Conservation (phyloP, 768 basidiomycete genomes). For the Lactarius trivialis region DNA sequence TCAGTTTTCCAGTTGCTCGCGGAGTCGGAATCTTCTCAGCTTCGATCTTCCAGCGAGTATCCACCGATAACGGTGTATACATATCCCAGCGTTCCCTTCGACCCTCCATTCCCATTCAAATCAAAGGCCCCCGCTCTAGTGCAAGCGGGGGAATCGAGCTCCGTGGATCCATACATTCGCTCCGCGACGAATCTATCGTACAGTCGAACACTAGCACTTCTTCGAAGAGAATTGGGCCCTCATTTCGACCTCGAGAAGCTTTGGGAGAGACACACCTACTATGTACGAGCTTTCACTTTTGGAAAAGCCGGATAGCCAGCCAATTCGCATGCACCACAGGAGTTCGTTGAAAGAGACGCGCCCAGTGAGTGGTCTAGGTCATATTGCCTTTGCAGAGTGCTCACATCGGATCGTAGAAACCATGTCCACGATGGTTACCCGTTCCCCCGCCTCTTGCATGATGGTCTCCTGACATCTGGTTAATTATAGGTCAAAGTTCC, state of each 20-base stretch:
- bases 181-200: constrained; percentile 37
- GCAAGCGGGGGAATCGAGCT: constrained; percentile 21
- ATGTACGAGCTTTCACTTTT: constrained; percentile 27
- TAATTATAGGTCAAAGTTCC: constrained; percentile 33
- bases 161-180: constrained; percentile 31
- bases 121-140: constrained; percentile 30
- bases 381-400: not conserved
- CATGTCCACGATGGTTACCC: constrained; percentile 37
- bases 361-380: constrained; percentile 28
- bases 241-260: constrained; percentile 40
- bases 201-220: constrained; percentile 34
- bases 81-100: constrained; percentile 33
- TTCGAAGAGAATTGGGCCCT: constrained; percentile 36
- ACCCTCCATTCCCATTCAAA: constrained; percentile 35
- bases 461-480: not conserved
- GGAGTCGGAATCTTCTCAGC: constrained; percentile 23
- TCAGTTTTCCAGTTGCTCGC: constrained; percentile 29
- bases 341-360: constrained; percentile 37
- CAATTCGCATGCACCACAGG: constrained; percentile 23
- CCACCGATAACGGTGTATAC: constrained; percentile 31
- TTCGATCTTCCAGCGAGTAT: constrained; percentile 25
- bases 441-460: not conserved
- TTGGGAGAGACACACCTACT: constrained; percentile 43
- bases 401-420: constrained; percentile 30
- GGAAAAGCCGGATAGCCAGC: not conserved